Conservation (phyloP, 192 early-diverging fungal species). For the Coemansia sp. region DNA sequence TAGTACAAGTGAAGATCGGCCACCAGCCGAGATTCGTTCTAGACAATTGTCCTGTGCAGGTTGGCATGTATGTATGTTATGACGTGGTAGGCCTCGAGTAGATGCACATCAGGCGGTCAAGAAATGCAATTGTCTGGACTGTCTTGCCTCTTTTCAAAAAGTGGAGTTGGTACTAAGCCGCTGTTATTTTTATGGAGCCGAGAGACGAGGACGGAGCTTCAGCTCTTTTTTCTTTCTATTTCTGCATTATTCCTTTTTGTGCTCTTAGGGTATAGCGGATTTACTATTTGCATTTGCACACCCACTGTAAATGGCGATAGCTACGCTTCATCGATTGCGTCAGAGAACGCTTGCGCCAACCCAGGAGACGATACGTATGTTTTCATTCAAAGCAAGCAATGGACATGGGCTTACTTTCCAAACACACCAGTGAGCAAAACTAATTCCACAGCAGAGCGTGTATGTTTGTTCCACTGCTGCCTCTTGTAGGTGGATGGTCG, state of each 20-base stretch:
- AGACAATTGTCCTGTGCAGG: too few relatives aligned
- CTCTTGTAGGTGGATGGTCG: constrained; percentile 30
- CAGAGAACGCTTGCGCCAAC: neutral
- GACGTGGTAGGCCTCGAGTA: too few relatives aligned
- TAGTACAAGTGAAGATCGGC: too few relatives aligned
- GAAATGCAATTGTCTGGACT: too few relatives aligned
- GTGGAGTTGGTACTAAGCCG: too few relatives aligned
- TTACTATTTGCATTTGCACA: neutral
- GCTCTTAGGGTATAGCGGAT: too few relatives aligned
- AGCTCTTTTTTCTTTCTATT: neutral
- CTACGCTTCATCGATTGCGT: constrained; percentile 12
- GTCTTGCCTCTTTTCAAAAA: too few relatives aligned
- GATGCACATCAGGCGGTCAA: too few relatives aligned
- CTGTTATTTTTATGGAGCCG: constrained; percentile 14
- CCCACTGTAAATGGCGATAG: neutral
- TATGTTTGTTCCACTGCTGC: too few relatives aligned
- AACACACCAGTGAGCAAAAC: neutral
- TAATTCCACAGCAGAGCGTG: neutral
- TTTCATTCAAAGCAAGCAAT: neutral
- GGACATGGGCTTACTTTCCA: neutral
- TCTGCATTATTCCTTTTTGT: neutral
- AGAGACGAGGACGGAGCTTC: neutral
- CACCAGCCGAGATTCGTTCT: too few relatives aligned
- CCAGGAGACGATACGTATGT: constrained; percentile 23
- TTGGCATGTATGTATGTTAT: too few relatives aligned